phyloP scores from a whole-genome alignment of 805 yeast species.

The Nadsonia fulvescens region DNA sequence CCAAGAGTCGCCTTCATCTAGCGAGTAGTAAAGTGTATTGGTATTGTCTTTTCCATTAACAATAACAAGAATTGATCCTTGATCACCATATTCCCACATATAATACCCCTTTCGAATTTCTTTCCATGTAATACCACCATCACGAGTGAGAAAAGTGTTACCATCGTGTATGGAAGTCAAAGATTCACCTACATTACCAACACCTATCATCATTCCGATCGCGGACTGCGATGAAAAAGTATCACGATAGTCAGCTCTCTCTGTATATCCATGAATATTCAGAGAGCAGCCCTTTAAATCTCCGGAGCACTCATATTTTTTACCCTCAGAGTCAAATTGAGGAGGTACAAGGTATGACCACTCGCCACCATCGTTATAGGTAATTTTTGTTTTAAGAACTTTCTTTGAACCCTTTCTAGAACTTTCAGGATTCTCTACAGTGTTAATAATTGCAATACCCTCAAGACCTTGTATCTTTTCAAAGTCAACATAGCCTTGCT shows the following conservation, averaged over 20 bases:
- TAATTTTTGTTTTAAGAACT: slow-evolving; percentile 48
- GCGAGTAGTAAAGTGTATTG: slow-evolving; percentile 40
- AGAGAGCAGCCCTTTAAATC: slow-evolving; percentile 51
- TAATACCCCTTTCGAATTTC: slow-evolving; percentile 56
- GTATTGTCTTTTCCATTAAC: slow-evolving; percentile 45
- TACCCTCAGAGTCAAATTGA: slow-evolving; percentile 37
- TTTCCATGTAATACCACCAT: slow-evolving; percentile 82
- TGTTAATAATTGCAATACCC: slow-evolving; percentile 64
- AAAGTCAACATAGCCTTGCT: slow-evolving; percentile 66
- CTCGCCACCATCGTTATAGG: slow-evolving; percentile 82
- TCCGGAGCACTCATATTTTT: slow-evolving; percentile 32
- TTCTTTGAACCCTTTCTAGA: slow-evolving; percentile 31
- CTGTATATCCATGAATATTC: slow-evolving; percentile 81
- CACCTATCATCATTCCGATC: slow-evolving; percentile 71
- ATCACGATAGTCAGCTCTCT: slow-evolving; percentile 66
- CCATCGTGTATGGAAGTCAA: slow-evolving; percentile 32
- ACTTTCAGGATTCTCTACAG: slow-evolving; percentile 37
- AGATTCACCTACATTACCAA: slow-evolving; percentile 74
- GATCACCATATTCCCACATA: slow-evolving; percentile 95
- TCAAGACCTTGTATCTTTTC: slow-evolving; percentile 71
- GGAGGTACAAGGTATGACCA: slow-evolving; percentile 71
- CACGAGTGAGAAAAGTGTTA: slow-evolving; percentile 63
- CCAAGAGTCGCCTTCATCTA: slow-evolving; percentile 76
- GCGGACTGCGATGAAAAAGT: slow-evolving; percentile 81
- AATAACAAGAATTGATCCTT: slow-evolving; percentile 69